Percentiles rank a stretch among this genome's conserved stretches.
These are phyloP conservation scores for Paraurostyla sp. DNA, from an alignment of 73 alveolate species.

Conservation along the genomic window DNA sequence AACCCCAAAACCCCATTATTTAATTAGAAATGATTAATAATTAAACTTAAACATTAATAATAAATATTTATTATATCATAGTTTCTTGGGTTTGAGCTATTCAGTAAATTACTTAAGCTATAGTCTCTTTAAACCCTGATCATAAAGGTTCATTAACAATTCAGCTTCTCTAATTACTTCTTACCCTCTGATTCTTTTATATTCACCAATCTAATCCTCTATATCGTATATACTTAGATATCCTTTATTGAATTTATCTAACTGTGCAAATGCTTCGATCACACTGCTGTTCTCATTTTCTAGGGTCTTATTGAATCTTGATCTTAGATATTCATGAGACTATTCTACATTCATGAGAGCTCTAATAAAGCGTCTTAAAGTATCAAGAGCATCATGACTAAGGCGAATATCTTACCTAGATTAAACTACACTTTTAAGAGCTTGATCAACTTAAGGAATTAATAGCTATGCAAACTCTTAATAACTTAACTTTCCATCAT, in stretches of 20 bases:
- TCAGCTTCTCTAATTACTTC: slow-evolving; percentile 26
- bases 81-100: not conserved
- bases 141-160: not conserved
- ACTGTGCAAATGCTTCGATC: not conserved
- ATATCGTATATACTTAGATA: not conserved
- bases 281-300: not conserved
- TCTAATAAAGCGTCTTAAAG: not conserved
- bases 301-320: not conserved
- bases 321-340: slow-evolving; percentile 23
- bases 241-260: not conserved
- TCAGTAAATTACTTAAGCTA: not conserved
- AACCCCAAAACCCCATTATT: too few relatives aligned
- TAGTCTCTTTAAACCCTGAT: not conserved
- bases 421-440: not conserved
- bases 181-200: not conserved
- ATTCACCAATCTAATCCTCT: not conserved
- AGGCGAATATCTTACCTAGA: not conserved
- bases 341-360: not conserved
- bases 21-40: too few relatives aligned
- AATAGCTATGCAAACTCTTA: slow-evolving; percentile 23
- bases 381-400: slow-evolving; percentile 6
- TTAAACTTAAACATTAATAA: too few relatives aligned
- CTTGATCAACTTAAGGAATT: not conserved
- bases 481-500: slow-evolving; percentile 65
- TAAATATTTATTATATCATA: too few relatives aligned